phyloP scores from a whole-genome alignment of 1,284 basidiomycete genomes.

The Dichomitus squalens region DNA sequence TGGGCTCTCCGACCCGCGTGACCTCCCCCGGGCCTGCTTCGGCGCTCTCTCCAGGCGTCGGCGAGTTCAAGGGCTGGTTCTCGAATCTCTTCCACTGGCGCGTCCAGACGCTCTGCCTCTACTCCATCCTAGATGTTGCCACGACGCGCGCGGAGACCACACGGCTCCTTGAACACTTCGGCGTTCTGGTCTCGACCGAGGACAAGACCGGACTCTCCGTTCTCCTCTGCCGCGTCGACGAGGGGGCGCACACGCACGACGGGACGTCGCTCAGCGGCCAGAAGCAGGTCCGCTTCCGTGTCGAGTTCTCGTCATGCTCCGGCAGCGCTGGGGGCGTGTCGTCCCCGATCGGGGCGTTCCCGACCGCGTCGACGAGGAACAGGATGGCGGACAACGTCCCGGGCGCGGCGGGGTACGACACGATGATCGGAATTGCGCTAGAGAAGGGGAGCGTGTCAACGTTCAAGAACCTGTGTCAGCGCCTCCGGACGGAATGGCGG shows the following conservation, averaged over 20 bases:
- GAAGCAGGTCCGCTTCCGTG: conserved; percentile 62
- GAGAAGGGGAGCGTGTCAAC: conserved; percentile 88
- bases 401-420: conserved; percentile 29
- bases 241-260: conserved; percentile 61
- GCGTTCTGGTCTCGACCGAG: conserved; percentile 58
- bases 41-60: conserved; percentile 55
- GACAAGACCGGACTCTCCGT: conserved; percentile 47
- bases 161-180: conserved; percentile 68
- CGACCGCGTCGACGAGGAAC: not conserved
- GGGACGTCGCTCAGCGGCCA: conserved; percentile 44
- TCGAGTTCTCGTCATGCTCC: conserved; percentile 60
- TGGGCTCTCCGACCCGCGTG: conserved; percentile 31
- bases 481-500: conserved; percentile 69
- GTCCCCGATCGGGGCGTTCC: not conserved
- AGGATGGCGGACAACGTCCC: not conserved
- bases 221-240: conserved; percentile 71
- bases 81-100: conserved; percentile 81
- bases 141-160: conserved; percentile 67
- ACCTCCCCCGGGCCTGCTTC: conserved; percentile 26
- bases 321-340: conserved; percentile 1
- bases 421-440: conserved; percentile 62
- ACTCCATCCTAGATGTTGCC: conserved; percentile 63
- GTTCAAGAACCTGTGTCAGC: conserved; percentile 75
- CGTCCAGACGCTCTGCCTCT: conserved; percentile 65
- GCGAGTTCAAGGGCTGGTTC: conserved; percentile 83